Evolutionary conservation across 2,329 filamentous ascomycete species (phyloP), one percentile per base, ranked within the genome.

Genomic region (Pleomassaria siparia): DNA sequence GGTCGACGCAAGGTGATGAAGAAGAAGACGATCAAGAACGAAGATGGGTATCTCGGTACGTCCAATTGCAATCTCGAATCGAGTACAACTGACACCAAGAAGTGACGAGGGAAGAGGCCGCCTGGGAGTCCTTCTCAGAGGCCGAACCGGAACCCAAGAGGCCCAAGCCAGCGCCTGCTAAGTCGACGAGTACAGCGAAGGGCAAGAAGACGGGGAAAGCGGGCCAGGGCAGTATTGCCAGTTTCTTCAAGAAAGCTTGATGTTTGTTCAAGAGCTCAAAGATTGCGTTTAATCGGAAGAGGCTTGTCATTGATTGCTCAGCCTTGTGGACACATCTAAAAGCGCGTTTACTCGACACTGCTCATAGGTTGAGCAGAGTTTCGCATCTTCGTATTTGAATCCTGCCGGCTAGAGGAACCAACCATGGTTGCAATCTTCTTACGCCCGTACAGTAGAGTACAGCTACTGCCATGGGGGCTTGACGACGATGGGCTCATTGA

Each of bases 121-220:
- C 80, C 0, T 96, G 91, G 91, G 91, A 96, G 69, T 92, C 88
- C 0, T 96, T 95, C 74, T 95, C 90, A 0, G 91, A 96, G 67
- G 91, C 95, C 54, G 91, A 96, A 56, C 81, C 85, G 18, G 77
- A 77, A 25, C 70, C 74, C 8, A 77, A 80, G 64, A 84, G 82
- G 62, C 63, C 75, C 6, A 86, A 83, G 51, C 58, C 43, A 57
- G 72, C 49, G 54, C 72, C 62, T 36, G 43, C 58, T 37, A 61
- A 58, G 42, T 47, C 62, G 37, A 50, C 56, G 36, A 57, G 67
- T 67, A 44, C 75, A 74, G 73, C 76, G 1, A 89, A 89, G 64
- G 66, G 64, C 42, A 80, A 76, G 63, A 76, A 72, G 57, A 68
- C 60, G n/a, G 67, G 51, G 10, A 75, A 72, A 49, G 66, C 72